phyloP scores from a whole-genome alignment of 805 yeast genomes.

The Middelhovenomyces tepae region DNA sequence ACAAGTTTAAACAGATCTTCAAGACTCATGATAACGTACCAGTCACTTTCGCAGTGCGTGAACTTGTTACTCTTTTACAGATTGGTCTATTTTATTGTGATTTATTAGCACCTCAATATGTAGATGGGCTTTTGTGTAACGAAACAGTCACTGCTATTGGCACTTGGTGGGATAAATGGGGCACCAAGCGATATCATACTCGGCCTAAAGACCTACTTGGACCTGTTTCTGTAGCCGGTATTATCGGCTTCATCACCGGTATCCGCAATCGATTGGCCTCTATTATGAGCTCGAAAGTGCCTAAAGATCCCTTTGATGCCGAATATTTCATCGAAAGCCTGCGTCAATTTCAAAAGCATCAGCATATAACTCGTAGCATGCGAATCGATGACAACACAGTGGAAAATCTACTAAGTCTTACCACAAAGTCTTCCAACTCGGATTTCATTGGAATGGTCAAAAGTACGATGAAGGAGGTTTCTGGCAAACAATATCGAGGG shows the following conservation, averaged over 20 bases:
- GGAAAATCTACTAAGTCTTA: conserved; percentile 38
- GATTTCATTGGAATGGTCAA: conserved; percentile 45
- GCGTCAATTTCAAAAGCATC: conserved; percentile 69
- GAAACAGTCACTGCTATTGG: conserved; percentile 62
- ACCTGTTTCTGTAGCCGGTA: conserved; percentile 64
- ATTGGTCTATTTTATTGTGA: conserved; percentile 70
- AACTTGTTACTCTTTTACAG: conserved; percentile 67
- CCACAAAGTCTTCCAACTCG: conserved; percentile 32
- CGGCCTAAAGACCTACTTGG: conserved; percentile 43
- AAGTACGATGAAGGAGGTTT: conserved; percentile 61
- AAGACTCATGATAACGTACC: conserved; percentile 43
- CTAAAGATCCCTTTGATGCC: conserved; percentile 77
- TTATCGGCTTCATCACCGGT: conserved; percentile 68
- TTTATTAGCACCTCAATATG: conserved; percentile 53
- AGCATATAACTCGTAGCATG: conserved; percentile 41
- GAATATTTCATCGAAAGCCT: conserved; percentile 60
- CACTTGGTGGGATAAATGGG: conserved; percentile 78
- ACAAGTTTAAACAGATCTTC: conserved; percentile 71
- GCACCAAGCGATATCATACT: conserved; percentile 30
- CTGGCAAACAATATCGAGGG: conserved; percentile 28
- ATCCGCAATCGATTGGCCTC: conserved; percentile 57
- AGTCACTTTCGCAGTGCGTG: conserved; percentile 57
- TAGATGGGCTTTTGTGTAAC: conserved; percentile 81
- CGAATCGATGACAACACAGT: conserved; percentile 51
- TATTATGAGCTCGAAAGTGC: conserved; percentile 47